Evolutionary conservation across 306 rosid genomes (phyloP), one percentile per base, ranked within the genome.

Genomic region (Boehmeria nivea): DNA sequence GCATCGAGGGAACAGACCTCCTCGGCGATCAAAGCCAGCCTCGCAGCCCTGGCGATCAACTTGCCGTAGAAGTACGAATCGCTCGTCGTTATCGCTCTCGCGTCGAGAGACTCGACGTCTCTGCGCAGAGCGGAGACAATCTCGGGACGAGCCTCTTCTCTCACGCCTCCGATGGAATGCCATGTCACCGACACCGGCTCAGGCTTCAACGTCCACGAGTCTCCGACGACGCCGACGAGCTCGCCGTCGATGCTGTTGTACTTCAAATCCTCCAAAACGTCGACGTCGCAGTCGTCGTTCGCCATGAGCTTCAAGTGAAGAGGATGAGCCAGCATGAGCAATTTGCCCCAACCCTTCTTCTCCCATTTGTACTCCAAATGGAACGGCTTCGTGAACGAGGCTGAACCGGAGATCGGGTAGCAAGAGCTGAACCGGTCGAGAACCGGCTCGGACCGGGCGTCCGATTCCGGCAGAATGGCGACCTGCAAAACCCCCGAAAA

Each of bases 21-120:
- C 75, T 91, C 95, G 1, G 96, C 98, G 68, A 91, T 87, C 70
- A 91, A 57, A 43, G 85, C 96, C 33, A 91, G 44, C 63, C 98
- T 82, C 0, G 98, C 96, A 6, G 89, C 96, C 45, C 98, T 78
- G 10, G 96, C 93, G 36, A 91, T 62, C 76, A 69, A 54, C 46
- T 91, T 91, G 28, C 93, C 98, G 65, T 71, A 78, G 52, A 78
- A 87, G 17, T 91, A 91, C 6, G 83, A 78, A 0, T 80, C 51
- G 0, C 40, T 69, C 21, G 75, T 71, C 12, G 60, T 26, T 53
- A 77, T 72, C 10, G 72, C 26, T 0, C 77, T 51, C 1, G 86
- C 19, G 38, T 59, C 68, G 11, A 91, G 69, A 11, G 49, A 74
- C 8, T 78, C 83, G 16, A 80, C 87, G 69, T 91, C 98, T 33